These are phyloP conservation scores for Carex arenaria DNA, from an alignment of 202 grass and related monocot species.

Conservation along the genomic window DNA sequence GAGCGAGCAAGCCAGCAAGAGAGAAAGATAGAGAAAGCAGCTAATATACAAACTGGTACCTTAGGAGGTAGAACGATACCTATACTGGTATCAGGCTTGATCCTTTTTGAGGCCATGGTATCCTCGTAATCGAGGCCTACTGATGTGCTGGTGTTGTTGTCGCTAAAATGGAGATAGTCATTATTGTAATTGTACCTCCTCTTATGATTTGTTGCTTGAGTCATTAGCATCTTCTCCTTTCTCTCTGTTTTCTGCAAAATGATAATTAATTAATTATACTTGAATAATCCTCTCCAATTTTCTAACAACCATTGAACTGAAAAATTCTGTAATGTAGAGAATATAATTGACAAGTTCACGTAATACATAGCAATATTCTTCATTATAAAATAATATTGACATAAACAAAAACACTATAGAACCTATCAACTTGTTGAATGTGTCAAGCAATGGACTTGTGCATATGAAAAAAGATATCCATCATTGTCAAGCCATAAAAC, in stretches of 20 bases:
- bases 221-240: constrained; percentile 69
- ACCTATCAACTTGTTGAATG: constrained; percentile 4
- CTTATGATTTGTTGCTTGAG: constrained; percentile 61
- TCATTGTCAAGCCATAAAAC: not conserved
- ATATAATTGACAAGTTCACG: not conserved
- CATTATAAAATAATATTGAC: not conserved
- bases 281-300: not conserved
- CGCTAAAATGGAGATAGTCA: constrained; percentile 36
- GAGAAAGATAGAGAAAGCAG: not conserved
- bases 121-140: constrained; percentile 31
- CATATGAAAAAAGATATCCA: not conserved
- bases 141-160: constrained; percentile 20
- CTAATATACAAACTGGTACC: constrained; percentile 15
- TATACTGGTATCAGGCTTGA: constrained; percentile 41
- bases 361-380: not conserved
- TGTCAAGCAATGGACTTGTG: not conserved
- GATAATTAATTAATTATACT: not conserved
- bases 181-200: constrained; percentile 49
- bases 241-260: constrained; percentile 5
- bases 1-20: not conserved
- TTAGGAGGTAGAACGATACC: constrained; percentile 38
- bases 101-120: constrained; percentile 55
- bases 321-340: not conserved
- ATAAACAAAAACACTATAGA: not conserved
- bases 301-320: not conserved